Conservation (phyloP, 192 early-diverging fungal genomes). For the Coemansia sp. region DNA sequence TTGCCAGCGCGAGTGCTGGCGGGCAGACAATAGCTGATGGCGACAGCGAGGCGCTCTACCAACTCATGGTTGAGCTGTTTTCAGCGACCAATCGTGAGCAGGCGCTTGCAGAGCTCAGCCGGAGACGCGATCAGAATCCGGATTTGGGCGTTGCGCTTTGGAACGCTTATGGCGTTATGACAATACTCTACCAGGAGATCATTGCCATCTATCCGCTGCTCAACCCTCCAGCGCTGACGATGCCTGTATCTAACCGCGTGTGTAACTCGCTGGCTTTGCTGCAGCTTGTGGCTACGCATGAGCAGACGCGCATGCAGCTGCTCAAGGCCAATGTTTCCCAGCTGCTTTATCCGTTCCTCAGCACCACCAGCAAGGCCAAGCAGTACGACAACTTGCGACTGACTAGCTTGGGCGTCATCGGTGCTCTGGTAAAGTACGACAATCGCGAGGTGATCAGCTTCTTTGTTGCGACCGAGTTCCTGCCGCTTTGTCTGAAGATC, state of each 20-base stretch:
- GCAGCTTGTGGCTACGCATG: slow-evolving; percentile 94
- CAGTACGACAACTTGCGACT: slow-evolving; percentile 96
- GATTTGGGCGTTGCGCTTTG: slow-evolving; percentile 96
- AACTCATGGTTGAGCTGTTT: slow-evolving; percentile 83
- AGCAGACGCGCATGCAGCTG: slow-evolving; percentile 73
- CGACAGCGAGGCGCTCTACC: slow-evolving; percentile 82
- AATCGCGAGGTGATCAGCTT: slow-evolving; percentile 95
- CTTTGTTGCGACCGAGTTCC: slow-evolving; percentile 93
- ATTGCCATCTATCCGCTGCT: slow-evolving; percentile 92
- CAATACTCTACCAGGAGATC: slow-evolving; percentile 94
- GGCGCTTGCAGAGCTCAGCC: slow-evolving; percentile 89
- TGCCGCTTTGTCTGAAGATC: slow-evolving; percentile 96
- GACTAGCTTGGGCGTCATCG: slow-evolving; percentile 94
- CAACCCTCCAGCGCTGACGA: slow-evolving; percentile 81
- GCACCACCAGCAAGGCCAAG: slow-evolving; percentile 91
- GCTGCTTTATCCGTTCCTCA: slow-evolving; percentile 97
- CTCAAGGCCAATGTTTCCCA: slow-evolving; percentile 88
- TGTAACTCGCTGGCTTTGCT: slow-evolving; percentile 94
- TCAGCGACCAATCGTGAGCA: slow-evolving; percentile 77
- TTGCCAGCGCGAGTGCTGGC: neutral
- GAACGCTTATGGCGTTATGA: slow-evolving; percentile 97
- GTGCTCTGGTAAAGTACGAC: slow-evolving; percentile 97
- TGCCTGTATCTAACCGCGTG: slow-evolving; percentile 89
- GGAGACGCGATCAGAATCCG: slow-evolving; percentile 92
- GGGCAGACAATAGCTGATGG: slow-evolving; percentile 8